These are phyloP conservation scores for Rhododendron mucronatum DNA, from an alignment of 148 eudicot genomes.

Conservation along the genomic window DNA sequence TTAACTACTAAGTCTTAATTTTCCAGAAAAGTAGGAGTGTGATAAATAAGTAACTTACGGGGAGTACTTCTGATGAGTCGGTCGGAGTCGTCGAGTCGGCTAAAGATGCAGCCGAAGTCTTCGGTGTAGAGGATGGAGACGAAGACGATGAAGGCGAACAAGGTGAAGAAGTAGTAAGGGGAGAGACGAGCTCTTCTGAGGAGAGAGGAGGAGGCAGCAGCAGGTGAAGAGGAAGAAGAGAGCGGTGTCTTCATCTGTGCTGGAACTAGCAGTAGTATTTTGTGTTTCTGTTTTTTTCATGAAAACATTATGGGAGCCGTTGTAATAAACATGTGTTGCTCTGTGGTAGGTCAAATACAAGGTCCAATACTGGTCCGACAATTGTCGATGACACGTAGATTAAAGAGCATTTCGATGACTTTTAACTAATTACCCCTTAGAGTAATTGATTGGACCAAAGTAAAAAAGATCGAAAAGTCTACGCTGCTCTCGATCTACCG, in stretches of 20 bases:
- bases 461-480: no score
- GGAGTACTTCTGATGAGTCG: constrained; percentile 9
- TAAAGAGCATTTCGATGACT: background rate
- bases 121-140: constrained; percentile 56
- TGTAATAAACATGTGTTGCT: background rate
- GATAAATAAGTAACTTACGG: background rate
- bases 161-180: constrained; percentile 45
- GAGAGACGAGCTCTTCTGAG: constrained; percentile 49
- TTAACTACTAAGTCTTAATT: no score
- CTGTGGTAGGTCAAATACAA: constrained; percentile 21
- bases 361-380: constrained; percentile 2
- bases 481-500: no score
- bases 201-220: constrained; percentile 16
- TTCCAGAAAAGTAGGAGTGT: background rate
- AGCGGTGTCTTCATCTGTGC: constrained; percentile 44
- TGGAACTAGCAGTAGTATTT: background rate
- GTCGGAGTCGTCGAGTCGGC: constrained; percentile 14
- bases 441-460: no score
- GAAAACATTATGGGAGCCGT: background rate
- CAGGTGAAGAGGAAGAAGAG: constrained; percentile 26
- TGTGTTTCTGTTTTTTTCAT: background rate
- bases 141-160: constrained; percentile 57
- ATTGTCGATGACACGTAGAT: background rate
- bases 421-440: background rate
- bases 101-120: constrained; percentile 57